Percentiles rank a stretch among this genome's conserved stretches.
phyloP scores from a whole-genome alignment of 805 yeast genomes.

The Maudiozyma pseudohumilis region DNA sequence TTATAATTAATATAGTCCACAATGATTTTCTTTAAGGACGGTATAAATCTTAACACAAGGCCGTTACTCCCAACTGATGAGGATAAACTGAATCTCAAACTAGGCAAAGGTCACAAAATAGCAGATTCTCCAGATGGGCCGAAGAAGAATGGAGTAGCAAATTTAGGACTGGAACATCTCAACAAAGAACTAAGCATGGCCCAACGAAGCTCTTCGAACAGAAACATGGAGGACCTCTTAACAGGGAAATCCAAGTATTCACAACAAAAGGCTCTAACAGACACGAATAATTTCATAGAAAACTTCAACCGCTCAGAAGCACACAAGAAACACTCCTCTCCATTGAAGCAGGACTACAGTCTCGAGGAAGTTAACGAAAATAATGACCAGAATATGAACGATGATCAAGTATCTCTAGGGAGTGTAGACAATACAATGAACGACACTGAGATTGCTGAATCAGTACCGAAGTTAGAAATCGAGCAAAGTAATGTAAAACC shows the following conservation, averaged over 20 bases:
- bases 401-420: slow-evolving; percentile 8
- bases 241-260: slow-evolving; percentile 8
- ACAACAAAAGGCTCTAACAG: slow-evolving; percentile 23
- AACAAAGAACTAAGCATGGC: slow-evolving; percentile 1
- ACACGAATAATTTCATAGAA: slow-evolving; percentile 25
- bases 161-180: no score
- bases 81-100: slow-evolving; percentile 7
- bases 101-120: neutral
- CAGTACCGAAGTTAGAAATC: neutral
- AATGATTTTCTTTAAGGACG: slow-evolving; percentile 2
- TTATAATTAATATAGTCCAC: no score
- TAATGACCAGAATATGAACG: slow-evolving; percentile 3
- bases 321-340: neutral
- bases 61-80: slow-evolving; percentile 26
- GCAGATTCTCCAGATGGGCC: no score
- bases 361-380: slow-evolving; percentile 2
- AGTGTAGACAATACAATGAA: slow-evolving; percentile 4
- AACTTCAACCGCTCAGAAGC: slow-evolving; percentile 8
- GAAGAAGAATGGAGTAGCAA: no score
- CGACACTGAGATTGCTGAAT: neutral
- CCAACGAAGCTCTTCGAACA: slow-evolving; percentile 18
- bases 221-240: slow-evolving; percentile 13
- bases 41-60: slow-evolving; percentile 7
- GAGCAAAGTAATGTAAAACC: slow-evolving; percentile 2
- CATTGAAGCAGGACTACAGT: neutral